phyloP scores from a whole-genome alignment of 1,284 basidiomycete genomes.

The Polyporus tsugae region DNA sequence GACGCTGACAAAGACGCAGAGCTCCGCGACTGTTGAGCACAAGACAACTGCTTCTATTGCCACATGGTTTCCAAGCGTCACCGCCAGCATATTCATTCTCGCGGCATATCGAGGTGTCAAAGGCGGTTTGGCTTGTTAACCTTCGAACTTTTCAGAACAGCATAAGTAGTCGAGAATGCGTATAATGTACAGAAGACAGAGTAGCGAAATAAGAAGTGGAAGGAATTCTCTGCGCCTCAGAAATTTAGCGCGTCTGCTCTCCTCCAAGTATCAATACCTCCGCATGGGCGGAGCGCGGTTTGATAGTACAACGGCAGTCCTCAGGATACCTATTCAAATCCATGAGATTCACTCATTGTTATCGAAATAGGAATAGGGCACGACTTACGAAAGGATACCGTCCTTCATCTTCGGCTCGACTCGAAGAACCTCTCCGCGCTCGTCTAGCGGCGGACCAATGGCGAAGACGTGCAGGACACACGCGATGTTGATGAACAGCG shows the following conservation, averaged over 20 bases:
- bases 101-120: neutral
- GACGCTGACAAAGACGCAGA: neutral
- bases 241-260: neutral
- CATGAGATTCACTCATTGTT: neutral
- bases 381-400: constrained; percentile 30
- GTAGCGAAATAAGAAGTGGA: neutral
- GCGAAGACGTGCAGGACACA: constrained; percentile 36
- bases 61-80: neutral
- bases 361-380: neutral
- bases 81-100: neutral
- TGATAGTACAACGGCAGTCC: constrained; percentile 32
- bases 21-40: neutral
- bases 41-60: neutral
- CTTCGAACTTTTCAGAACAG: neutral
- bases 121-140: neutral
- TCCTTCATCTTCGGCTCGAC: constrained; percentile 31
- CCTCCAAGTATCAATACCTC: constrained; percentile 21
- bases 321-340: constrained; percentile 27
- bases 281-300: constrained; percentile 22
- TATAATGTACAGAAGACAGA: neutral
- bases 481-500: constrained; percentile 32
- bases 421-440: constrained; percentile 17
- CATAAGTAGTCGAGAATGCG: neutral
- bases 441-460: constrained; percentile 30
- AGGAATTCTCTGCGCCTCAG: neutral